Evolutionary conservation across 306 rosid species (phyloP).

Genomic region (Phaseolus lunatus): DNA sequence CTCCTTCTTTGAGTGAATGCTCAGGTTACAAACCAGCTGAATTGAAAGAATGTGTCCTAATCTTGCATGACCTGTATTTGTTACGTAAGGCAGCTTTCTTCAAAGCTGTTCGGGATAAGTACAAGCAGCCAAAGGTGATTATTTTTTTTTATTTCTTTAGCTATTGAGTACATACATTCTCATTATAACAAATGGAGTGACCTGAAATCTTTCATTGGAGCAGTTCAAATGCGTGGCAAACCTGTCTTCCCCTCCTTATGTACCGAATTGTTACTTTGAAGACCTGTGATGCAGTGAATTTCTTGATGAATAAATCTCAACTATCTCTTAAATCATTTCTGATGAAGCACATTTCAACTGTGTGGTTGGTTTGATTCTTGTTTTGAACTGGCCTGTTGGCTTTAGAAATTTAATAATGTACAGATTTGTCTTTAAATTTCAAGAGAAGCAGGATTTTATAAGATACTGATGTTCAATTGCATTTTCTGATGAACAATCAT

Average conservation of each 20-base stretch:
- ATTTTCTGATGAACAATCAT: background rate
- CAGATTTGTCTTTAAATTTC: background rate
- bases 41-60: slow-evolving; percentile 63
- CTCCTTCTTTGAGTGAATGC: slow-evolving; percentile 48
- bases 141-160: background rate
- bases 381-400: background rate
- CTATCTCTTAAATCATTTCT: background rate
- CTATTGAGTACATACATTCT: background rate
- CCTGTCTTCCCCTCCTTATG: slow-evolving; percentile 68
- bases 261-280: slow-evolving; percentile 60
- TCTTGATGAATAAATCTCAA: background rate
- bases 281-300: background rate
- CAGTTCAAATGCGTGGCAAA: slow-evolving; percentile 80
- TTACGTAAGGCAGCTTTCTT: slow-evolving; percentile 68
- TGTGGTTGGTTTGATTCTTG: background rate
- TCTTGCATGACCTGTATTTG: slow-evolving; percentile 71
- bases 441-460: background rate
- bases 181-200: background rate
- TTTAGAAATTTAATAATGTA: background rate
- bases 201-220: background rate
- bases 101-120: slow-evolving; percentile 68
- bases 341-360: background rate
- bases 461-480: background rate
- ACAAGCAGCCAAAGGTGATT: slow-evolving; percentile 75
- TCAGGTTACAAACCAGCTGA: slow-evolving; percentile 63